Evolutionary conservation across 805 yeast genomes (phyloP), one percentile per base, ranked within the genome.

Genomic region (Kazachstania martiniae): DNA sequence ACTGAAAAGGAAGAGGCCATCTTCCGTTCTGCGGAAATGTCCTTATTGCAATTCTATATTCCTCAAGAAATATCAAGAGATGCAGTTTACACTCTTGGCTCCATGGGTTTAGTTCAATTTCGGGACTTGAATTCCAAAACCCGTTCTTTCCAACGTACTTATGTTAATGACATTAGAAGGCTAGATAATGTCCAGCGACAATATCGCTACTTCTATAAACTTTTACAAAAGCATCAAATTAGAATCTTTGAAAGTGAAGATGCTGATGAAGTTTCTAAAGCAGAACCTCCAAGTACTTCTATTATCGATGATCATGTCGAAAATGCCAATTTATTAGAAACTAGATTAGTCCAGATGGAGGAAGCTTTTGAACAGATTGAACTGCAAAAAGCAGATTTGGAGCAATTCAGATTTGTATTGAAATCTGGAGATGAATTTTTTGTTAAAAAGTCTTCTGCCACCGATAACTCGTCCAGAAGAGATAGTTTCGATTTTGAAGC

Each of bases 11-110:
- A 56, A 25, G 62, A 58, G 36, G 62, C 61, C 19, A 52, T 58
- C 33, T 58, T 58, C 48, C 59, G 95, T 68, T 87, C 97, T 36
- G 97, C 97, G 78, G 94, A 83, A 51, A 93, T 91, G 97, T 74
- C 94, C 30, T 71, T 87, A 47, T 81, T 89, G 33, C 95, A 91
- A 63, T 66, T 91, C 45, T 89, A 84, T 57, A 74, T 91, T 38
- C 89, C 97, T 7, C 76, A 83, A 18, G 99, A 91, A 59, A 77
- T 82, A 27, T 74, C 94, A 6, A 67, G 96, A 41, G 94, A 86
- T 38, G 74, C 85, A 24, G 78, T 86, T n/a, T 72, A 84, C 36
- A 73, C 83, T 18, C 63, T 91, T 23, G 99, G 98, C 4, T 85
- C 83, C 43, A 64, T 84, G 53, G 93, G 94, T 17, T 63, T 74